phyloP scores from a whole-genome alignment of 129 eudicot species.

The Arctium minus region DNA sequence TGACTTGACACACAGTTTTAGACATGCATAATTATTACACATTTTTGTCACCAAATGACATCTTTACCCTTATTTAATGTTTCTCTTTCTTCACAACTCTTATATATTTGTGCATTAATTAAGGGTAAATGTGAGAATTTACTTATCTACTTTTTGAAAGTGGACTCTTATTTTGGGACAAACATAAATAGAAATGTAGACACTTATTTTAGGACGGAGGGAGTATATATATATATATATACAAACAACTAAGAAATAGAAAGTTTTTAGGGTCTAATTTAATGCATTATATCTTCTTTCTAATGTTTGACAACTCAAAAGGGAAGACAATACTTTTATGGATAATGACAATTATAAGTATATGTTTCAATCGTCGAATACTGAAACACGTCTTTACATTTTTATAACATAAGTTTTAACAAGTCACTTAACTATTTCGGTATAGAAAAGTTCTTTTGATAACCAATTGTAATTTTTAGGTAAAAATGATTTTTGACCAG shows the following conservation, averaged over 20 bases:
- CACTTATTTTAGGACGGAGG: too few relatives aligned
- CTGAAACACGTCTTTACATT: not conserved
- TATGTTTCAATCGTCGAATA: not conserved
- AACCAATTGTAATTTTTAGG: too few relatives aligned
- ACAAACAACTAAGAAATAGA: not conserved
- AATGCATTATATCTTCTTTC: slow-evolving; percentile 23
- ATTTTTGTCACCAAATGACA: too few relatives aligned
- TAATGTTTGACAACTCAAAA: not conserved
- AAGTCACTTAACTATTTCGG: not conserved
- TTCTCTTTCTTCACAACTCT: too few relatives aligned
- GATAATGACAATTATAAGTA: not conserved
- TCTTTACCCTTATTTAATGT: too few relatives aligned
- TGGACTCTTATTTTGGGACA: too few relatives aligned
- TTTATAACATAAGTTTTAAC: not conserved
- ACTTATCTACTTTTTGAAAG: too few relatives aligned
- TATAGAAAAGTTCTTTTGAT: not conserved
- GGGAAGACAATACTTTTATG: not conserved
- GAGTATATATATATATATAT: not conserved
- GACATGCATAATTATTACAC: too few relatives aligned
- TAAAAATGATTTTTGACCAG: not conserved
- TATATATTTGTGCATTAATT: too few relatives aligned
- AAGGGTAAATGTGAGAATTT: too few relatives aligned
- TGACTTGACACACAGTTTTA: too few relatives aligned
- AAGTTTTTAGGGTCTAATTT: slow-evolving; percentile 5
- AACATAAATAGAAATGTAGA: too few relatives aligned